phyloP scores from a whole-genome alignment of 768 basidiomycete genomes.

The Cystofilobasidium macerans region DNA sequence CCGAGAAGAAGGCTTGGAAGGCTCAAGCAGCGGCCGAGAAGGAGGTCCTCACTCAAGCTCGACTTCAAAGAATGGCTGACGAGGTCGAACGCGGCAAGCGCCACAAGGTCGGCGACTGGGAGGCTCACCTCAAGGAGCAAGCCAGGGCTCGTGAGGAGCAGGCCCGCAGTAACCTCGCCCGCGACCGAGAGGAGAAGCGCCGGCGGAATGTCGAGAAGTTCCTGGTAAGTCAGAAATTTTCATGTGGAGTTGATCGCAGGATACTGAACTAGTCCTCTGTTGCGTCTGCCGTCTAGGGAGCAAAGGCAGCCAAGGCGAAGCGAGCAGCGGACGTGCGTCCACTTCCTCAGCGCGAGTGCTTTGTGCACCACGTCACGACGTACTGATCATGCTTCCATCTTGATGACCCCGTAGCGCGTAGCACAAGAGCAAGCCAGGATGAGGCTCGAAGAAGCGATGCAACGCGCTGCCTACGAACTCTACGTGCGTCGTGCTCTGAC shows the following conservation, averaged over 20 bases:
- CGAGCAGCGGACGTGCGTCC: neutral
- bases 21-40: neutral
- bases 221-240: neutral
- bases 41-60: neutral
- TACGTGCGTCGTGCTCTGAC: slow-evolving; percentile 1
- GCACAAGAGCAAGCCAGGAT: neutral
- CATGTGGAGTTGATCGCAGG: neutral
- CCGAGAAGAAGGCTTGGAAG: neutral
- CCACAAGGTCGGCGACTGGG: neutral
- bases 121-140: neutral
- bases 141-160: neutral
- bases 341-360: neutral
- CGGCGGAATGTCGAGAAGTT: neutral
- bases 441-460: neutral
- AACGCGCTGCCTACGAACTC: slow-evolving; percentile 1
- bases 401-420: neutral
- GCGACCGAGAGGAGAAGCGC: neutral
- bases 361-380: neutral
- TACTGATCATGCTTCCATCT: neutral
- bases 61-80: neutral
- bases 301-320: neutral
- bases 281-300: neutral
- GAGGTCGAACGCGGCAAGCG: neutral
- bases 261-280: neutral
- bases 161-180: too few relatives aligned